A percentile compares a stretch with the other conserved stretches of the same genome.
Conservation (phyloP, 768 basidiomycete species). For the Hygrocybe punicea region DNA sequence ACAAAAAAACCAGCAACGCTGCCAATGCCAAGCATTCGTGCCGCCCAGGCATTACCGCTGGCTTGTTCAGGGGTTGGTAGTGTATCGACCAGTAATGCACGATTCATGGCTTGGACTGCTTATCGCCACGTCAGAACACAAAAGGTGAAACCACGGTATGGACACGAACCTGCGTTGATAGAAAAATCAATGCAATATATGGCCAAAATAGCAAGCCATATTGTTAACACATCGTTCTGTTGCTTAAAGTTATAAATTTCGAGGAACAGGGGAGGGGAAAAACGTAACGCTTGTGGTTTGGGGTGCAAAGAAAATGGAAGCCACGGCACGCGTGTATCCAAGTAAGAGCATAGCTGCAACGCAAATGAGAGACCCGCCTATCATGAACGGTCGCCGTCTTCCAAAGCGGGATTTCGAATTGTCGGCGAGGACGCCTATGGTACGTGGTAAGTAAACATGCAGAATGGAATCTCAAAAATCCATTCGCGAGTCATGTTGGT, state of each 20-base stretch:
- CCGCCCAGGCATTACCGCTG: slow-evolving; percentile 91
- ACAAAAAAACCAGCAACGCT: slow-evolving; percentile 85
- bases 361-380: slow-evolving; percentile 65
- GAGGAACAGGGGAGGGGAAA: not conserved
- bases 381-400: slow-evolving; percentile 81
- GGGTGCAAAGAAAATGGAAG: slow-evolving; percentile 44
- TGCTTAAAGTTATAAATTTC: not conserved
- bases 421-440: slow-evolving; percentile 70
- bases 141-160: not conserved
- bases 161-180: slow-evolving; percentile 45
- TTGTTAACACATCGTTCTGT: slow-evolving; percentile 66
- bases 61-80: slow-evolving; percentile 73
- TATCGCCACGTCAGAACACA: slow-evolving; percentile 2
- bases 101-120: slow-evolving; percentile 83
- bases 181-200: slow-evolving; percentile 57
- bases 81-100: slow-evolving; percentile 85
- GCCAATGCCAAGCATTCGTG: slow-evolving; percentile 85
- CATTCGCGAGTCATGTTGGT: no score
- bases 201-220: slow-evolving; percentile 66
- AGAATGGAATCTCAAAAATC: not conserved
- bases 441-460: slow-evolving; percentile 20
- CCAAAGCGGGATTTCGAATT: slow-evolving; percentile 81
- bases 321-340: slow-evolving; percentile 74
- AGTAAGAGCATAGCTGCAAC: slow-evolving; percentile 72
- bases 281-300: slow-evolving; percentile 24